Evolutionary conservation across 202 grass and related monocot species (phyloP).

Genomic region (Schoenoplectus triqueter): DNA sequence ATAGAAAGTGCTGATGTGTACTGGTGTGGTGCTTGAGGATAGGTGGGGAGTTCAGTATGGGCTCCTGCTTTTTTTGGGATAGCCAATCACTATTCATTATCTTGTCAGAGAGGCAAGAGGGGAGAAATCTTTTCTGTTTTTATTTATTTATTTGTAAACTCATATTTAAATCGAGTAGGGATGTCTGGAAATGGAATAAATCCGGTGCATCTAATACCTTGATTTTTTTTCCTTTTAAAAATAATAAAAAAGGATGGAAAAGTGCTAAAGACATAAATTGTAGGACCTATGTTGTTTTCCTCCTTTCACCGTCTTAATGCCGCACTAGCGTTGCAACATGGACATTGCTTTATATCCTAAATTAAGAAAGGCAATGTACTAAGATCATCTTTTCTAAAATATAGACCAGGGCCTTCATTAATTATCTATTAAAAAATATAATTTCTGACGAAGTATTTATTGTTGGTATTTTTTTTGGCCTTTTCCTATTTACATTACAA

Average conservation of each 20-base stretch:
- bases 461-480: too few relatives aligned
- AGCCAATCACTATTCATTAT: background rate
- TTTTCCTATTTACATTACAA: too few relatives aligned
- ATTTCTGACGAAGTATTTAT: too few relatives aligned
- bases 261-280: background rate
- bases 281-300: background rate
- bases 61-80: background rate
- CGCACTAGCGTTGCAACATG: background rate
- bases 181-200: background rate
- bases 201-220: background rate
- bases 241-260: background rate
- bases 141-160: background rate
- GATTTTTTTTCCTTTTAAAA: background rate
- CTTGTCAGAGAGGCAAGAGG: background rate
- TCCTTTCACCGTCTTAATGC: background rate
- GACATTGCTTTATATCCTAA: background rate
- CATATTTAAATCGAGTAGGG: background rate
- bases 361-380: background rate
- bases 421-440: too few relatives aligned
- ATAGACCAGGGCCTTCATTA: too few relatives aligned
- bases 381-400: background rate
- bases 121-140: background rate
- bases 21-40: background rate
- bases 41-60: conserved; percentile 6
- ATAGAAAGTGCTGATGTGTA: background rate